Evolutionary conservation across 257 asterid genomes (phyloP).

Genomic region (Dorcoceras hygrometricum): DNA sequence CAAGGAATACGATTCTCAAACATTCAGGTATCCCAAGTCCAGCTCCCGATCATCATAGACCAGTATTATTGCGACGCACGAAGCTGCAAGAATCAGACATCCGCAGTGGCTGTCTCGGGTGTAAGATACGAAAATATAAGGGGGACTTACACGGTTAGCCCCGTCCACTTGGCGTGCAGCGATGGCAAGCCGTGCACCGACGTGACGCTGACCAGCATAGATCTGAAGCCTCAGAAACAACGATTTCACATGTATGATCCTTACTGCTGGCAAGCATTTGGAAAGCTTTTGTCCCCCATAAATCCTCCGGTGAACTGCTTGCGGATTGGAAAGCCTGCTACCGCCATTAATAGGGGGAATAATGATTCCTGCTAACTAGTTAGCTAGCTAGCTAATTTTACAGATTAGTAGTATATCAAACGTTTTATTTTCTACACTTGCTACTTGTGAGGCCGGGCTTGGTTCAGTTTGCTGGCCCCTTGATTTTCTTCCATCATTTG

Average conservation of each 20-base stretch:
- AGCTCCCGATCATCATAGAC: constrained; percentile 78
- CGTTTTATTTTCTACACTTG: neutral
- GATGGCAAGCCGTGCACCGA: constrained; percentile 74
- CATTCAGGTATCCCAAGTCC: constrained; percentile 76
- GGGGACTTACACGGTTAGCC: constrained; percentile 89
- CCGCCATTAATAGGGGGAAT: constrained; percentile 45
- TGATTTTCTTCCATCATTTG: neutral
- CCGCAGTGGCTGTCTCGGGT: constrained; percentile 79
- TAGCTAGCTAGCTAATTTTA: neutral
- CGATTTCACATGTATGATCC: constrained; percentile 78
- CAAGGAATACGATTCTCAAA: constrained; percentile 73
- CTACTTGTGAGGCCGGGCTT: no score
- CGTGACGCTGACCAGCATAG: constrained; percentile 57
- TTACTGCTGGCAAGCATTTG: constrained; percentile 83
- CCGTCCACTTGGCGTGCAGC: constrained; percentile 87
- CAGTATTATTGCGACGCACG: constrained; percentile 85
- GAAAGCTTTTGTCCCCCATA: constrained; percentile 69
- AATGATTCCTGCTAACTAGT: constrained; percentile 53
- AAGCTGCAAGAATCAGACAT: constrained; percentile 66
- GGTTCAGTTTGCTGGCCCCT: neutral
- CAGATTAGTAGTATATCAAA: neutral
- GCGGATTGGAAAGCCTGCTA: constrained; percentile 63
- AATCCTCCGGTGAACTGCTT: constrained; percentile 70
- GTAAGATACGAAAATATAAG: constrained; percentile 63
- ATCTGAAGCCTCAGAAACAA: constrained; percentile 56